Conservation (phyloP, 371 early-diverging fungal species). For the Mucor racemosus region DNA sequence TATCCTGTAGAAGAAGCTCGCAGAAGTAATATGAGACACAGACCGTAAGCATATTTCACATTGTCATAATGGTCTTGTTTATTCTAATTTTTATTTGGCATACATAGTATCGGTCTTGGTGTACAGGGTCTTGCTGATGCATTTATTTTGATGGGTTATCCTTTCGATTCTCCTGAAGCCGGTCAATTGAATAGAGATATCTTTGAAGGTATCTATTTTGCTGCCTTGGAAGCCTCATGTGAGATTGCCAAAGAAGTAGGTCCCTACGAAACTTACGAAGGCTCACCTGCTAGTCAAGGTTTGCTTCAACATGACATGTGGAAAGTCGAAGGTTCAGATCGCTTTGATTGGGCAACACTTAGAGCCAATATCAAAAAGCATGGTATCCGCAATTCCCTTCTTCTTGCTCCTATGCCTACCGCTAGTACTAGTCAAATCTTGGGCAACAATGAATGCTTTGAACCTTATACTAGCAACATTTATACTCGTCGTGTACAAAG, state of each 20-base stretch:
- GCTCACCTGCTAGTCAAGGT: slow-evolving; percentile 94
- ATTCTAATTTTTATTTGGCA: neutral
- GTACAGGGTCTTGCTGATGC: slow-evolving; percentile 99
- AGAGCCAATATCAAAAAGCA: slow-evolving; percentile 83
- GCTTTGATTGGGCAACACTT: slow-evolving; percentile 93
- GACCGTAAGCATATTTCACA: slow-evolving; percentile 64
- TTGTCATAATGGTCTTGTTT: neutral
- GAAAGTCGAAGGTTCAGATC: slow-evolving; percentile 78
- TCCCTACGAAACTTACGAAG: slow-evolving; percentile 89
- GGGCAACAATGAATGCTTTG: slow-evolving; percentile 99
- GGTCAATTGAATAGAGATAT: slow-evolving; percentile 88
- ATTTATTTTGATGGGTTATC: slow-evolving; percentile 93
- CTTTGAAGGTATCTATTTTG: slow-evolving; percentile 98
- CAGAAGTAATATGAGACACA: slow-evolving; percentile 91
- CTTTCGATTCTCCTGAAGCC: slow-evolving; percentile 97
- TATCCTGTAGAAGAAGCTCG: slow-evolving; percentile 96
- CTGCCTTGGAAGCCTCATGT: slow-evolving; percentile 94
- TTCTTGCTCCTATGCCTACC: slow-evolving; percentile 99
- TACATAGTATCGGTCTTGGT: slow-evolving; percentile 88
- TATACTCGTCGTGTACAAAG: slow-evolving; percentile 98
- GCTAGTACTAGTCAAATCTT: slow-evolving; percentile 99
- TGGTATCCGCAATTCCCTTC: slow-evolving; percentile 98
- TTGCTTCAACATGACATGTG: slow-evolving; percentile 97
- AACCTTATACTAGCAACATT: slow-evolving; percentile 98
- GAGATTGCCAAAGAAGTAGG: slow-evolving; percentile 91